These are phyloP conservation scores for Pyrus hybrid DNA, from an alignment of 331 rosid genomes.

Conservation along the genomic window DNA sequence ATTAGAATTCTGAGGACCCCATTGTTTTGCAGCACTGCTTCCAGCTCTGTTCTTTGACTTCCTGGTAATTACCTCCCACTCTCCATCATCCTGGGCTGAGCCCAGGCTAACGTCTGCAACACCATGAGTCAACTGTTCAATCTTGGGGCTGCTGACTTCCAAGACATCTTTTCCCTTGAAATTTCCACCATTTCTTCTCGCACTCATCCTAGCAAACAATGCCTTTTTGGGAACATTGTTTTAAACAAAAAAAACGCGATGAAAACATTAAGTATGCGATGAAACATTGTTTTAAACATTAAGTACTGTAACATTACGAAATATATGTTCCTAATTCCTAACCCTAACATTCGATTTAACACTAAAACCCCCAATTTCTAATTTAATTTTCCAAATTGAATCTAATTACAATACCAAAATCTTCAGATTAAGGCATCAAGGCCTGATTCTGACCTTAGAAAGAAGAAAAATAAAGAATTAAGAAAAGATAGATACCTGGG, in stretches of 20 bases:
- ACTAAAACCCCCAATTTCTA: too few species aligned
- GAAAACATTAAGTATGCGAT: not conserved
- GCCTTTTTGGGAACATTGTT: not conserved
- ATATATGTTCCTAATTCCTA: too few species aligned
- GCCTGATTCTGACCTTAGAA: too few species aligned
- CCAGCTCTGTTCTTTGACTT: slow-evolving; percentile 73
- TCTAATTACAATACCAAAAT: too few species aligned
- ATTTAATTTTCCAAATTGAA: too few species aligned
- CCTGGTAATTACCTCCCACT: slow-evolving; percentile 59
- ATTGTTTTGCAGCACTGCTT: slow-evolving; percentile 48
- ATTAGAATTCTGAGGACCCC: slow-evolving; percentile 39
- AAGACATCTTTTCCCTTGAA: slow-evolving; percentile 36
- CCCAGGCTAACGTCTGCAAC: slow-evolving; percentile 43
- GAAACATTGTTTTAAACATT: too few species aligned
- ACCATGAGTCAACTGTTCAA: slow-evolving; percentile 42
- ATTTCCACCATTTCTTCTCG: slow-evolving; percentile 40
- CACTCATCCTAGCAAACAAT: slow-evolving; percentile 43
- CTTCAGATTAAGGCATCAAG: too few species aligned
- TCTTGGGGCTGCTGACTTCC: slow-evolving; percentile 12
- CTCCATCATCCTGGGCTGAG: slow-evolving; percentile 44
- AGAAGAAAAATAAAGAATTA: too few species aligned
- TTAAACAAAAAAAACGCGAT: not conserved
- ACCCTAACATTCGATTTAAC: too few species aligned
- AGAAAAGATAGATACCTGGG: too few species aligned
- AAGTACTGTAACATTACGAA: too few species aligned